Conservation (phyloP, 345 rosid genomes). For the Populus nigra region DNA sequence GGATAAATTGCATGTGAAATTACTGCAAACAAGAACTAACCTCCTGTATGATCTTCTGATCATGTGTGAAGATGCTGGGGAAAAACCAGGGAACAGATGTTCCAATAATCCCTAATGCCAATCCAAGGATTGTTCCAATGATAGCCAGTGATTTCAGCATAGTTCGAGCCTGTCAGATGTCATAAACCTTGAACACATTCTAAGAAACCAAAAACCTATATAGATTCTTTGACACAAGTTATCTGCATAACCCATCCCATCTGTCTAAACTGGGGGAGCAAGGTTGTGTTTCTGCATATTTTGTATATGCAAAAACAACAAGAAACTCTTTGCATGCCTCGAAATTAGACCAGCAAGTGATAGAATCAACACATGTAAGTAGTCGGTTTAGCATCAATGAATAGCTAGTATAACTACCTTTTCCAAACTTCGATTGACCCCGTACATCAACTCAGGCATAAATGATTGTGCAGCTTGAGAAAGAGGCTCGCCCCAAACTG, state of each 20-base stretch:
- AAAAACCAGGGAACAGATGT: slow-evolving; percentile 65
- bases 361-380: background rate
- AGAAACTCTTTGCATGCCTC: background rate
- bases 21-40: slow-evolving; percentile 33
- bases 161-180: slow-evolving; percentile 59
- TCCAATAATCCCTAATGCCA: slow-evolving; percentile 54
- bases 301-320: background rate
- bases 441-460: slow-evolving; percentile 81
- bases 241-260: background rate
- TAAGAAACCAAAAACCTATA: background rate
- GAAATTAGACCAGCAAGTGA: background rate
- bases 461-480: slow-evolving; percentile 95
- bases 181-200: slow-evolving; percentile 7
- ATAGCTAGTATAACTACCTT: slow-evolving; percentile 41
- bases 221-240: background rate
- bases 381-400: background rate
- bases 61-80: slow-evolving; percentile 71
- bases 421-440: slow-evolving; percentile 52
- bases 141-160: slow-evolving; percentile 74
- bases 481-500: slow-evolving; percentile 88
- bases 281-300: background rate
- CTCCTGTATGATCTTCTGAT: slow-evolving; percentile 58
- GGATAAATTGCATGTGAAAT: background rate
- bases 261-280: background rate
- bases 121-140: slow-evolving; percentile 62